phyloP scores from a whole-genome alignment of 1,139 yeast species.

The Hyphopichia fennica region DNA sequence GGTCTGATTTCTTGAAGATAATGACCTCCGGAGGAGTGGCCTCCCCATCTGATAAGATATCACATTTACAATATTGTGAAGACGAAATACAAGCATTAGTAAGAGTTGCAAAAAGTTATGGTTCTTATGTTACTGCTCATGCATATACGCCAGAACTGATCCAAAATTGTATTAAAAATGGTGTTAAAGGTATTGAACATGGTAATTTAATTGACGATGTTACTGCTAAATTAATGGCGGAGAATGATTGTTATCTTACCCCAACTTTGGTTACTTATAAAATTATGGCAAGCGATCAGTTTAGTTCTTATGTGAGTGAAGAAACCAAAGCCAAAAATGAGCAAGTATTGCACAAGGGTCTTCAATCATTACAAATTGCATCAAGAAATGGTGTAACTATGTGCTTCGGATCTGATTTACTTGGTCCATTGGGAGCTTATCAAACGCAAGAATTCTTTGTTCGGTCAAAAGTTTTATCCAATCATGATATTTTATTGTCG shows the following conservation, averaged over 20 bases:
- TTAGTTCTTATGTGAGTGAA: constrained; percentile 13
- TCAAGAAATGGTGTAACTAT: constrained; percentile 16
- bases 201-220: constrained; percentile 21
- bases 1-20: constrained; percentile 17
- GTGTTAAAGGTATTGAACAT: constrained; percentile 23
- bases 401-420: constrained; percentile 21
- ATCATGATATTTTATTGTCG: constrained; percentile 18
- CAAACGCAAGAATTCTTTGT: constrained; percentile 22
- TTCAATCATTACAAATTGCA: constrained; percentile 15
- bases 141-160: constrained; percentile 20
- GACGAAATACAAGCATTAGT: constrained; percentile 21
- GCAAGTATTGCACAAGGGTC: constrained; percentile 17
- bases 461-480: constrained; percentile 14
- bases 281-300: constrained; percentile 22
- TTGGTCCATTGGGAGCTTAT: constrained; percentile 19
- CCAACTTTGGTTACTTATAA: constrained; percentile 23
- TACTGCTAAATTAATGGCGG: constrained; percentile 18
- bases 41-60: constrained; percentile 12
- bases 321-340: constrained; percentile 15
- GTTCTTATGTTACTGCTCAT: constrained; percentile 23
- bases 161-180: constrained; percentile 17
- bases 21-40: constrained; percentile 15
- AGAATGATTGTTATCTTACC: constrained; percentile 17
- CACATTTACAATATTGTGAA: constrained; percentile 18
- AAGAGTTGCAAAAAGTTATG: constrained; percentile 18